Base-by-base conservation (phyloP, 768 basidiomycete genomes). In the Leccinum boreale region DNA sequence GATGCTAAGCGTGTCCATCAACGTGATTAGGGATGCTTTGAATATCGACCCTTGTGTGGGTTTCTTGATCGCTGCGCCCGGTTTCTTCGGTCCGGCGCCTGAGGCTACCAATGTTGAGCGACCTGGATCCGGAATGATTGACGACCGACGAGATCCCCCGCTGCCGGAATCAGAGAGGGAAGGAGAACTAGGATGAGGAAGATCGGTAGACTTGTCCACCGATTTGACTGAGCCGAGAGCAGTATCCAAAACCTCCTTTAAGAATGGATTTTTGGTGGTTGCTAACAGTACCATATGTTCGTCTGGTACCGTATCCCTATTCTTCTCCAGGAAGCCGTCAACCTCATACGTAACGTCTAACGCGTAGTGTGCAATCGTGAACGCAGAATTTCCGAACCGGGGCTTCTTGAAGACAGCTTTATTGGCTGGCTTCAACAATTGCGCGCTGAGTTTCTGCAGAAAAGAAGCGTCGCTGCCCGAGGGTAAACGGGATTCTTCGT, bases 1-100 rank as follows among this genome's bases (percentile, higher is more conserved):
- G 58, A 92, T 89, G 66, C 92, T 89, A 62, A 99, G 87, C 0
- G 97, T 99, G 36, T 97, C 94, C 96, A 99, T 99, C 46, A 99
- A 78, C 50, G 85, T 89, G 70, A 91, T 89, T 53, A 99, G 77
- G 0, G 95, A 98, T 2, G 89, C 85, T 71, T 99, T 99, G 83
- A 99, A 99, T 71, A 99, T 99, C 6, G 92, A 95, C 24, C 96
- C 97, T 62, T 98, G 90, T 0, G 97, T 99, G 1, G 95, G 97
- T 71, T 99, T 99, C 74, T 80, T 87, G n/a, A 82, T 81, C 1
- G 84, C 76, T 7, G 84, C 85, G 4, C 86, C 89, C n/a, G 79
- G 81, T 35, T 82, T 85, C 69, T 85, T 92, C 12, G 76, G 63
- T 17, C 80, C 78, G 3, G 74, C 63, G 29, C 76, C 58, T 23